Evolutionary conservation across 2,329 filamentous ascomycete species (phyloP).

Genomic region (Hymenoscyphus scutula): DNA sequence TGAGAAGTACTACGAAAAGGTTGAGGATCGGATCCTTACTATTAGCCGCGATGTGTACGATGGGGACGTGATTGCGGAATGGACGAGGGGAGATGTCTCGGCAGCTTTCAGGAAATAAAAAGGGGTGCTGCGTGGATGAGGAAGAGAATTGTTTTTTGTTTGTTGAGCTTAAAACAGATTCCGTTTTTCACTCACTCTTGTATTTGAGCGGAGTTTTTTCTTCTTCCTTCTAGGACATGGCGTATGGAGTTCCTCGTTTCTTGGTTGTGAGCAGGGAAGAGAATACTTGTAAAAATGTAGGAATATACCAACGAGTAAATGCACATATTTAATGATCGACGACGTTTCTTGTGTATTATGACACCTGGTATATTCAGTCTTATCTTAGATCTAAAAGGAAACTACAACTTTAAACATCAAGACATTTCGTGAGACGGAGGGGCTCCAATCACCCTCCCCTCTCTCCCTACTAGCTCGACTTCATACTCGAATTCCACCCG

Average conservation of each 20-base stretch:
- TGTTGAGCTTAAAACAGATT: neutral
- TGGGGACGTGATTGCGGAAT: conserved; percentile 63
- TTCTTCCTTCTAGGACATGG: conserved; percentile 1
- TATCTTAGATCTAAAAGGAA: no score
- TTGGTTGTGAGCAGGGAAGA: conserved; percentile 3
- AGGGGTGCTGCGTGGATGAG: neutral
- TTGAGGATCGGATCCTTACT: conserved; percentile 58
- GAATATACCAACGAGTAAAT: conserved; percentile 20
- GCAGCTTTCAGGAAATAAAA: conserved; percentile 47
- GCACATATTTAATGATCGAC: conserved; percentile 1
- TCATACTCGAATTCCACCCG: no score
- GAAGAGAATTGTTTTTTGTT: neutral
- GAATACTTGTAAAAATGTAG: conserved; percentile 15
- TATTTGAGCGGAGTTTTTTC: conserved; percentile 4
- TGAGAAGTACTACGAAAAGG: conserved; percentile 60
- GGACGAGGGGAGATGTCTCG: conserved; percentile 63
- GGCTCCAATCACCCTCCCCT: no score
- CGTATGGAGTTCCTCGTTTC: neutral
- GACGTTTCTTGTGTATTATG: no score
- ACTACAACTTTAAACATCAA: no score
- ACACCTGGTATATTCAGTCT: no score
- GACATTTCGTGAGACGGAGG: no score
- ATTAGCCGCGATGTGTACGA: conserved; percentile 63
- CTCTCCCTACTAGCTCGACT: no score
- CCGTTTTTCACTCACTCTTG: neutral